Percentiles rank a stretch among this genome's conserved stretches.
These are phyloP conservation scores for Mariannaea elegans DNA, from an alignment of 2,329 filamentous ascomycete genomes.

Conservation along the genomic window DNA sequence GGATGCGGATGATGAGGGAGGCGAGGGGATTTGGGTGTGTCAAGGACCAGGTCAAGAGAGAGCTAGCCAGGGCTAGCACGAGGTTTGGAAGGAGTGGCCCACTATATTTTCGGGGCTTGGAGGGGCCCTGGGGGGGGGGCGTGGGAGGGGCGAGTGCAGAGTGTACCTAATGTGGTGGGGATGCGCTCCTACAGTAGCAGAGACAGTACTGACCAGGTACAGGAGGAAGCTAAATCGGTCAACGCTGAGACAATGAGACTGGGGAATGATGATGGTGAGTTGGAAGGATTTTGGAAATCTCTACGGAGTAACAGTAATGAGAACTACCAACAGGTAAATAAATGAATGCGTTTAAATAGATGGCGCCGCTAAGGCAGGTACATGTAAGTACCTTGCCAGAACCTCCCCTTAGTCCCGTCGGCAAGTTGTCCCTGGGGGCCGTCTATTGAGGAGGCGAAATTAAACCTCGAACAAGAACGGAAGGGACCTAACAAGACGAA, in stretches of 20 bases:
- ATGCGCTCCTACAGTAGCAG: background rate
- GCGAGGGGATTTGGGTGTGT: slow-evolving; percentile 28
- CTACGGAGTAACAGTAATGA: no score
- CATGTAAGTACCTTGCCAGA: background rate
- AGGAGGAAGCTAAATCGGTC: background rate
- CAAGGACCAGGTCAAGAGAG: slow-evolving; percentile 2
- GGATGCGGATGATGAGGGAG: slow-evolving; percentile 35
- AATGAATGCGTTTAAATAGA: background rate
- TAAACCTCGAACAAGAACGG: slow-evolving; percentile 21
- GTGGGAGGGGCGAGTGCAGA: slow-evolving; percentile 16
- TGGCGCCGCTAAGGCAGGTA: slow-evolving; percentile 39
- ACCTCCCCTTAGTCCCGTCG: background rate
- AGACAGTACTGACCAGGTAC: slow-evolving; percentile 1
- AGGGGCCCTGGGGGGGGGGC: slow-evolving; percentile 16
- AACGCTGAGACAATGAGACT: background rate
- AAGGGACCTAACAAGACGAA: slow-evolving; percentile 6
- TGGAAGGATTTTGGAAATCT: no score
- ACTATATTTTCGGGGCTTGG: slow-evolving; percentile 23
- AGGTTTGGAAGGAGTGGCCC: slow-evolving; percentile 30
- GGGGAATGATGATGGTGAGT: no score
- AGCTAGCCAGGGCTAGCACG: slow-evolving; percentile 35
- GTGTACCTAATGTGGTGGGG: no score
- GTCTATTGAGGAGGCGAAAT: slow-evolving; percentile 32
- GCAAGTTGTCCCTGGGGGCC: slow-evolving; percentile 12
- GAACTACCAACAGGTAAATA: background rate